phyloP scores from a whole-genome alignment of 345 rosid genomes.

The Rhodamnia rubescens region DNA sequence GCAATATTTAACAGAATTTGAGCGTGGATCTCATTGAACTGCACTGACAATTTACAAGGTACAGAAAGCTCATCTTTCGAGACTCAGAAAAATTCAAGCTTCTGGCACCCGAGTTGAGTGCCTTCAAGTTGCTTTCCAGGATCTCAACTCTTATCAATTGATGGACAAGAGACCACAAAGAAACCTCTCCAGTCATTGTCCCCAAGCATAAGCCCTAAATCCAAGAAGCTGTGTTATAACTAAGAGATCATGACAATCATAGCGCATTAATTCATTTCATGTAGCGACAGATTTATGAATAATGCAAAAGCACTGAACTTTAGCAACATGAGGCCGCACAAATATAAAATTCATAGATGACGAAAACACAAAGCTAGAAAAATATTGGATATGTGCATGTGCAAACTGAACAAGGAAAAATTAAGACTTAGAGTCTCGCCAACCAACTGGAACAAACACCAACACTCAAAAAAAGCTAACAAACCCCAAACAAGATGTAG shows the following conservation, averaged over 20 bases:
- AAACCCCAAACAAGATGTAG: background rate
- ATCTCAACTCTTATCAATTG: background rate
- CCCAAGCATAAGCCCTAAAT: conserved; percentile 51
- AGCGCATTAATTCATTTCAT: background rate
- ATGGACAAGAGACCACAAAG: background rate
- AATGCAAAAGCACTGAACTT: background rate
- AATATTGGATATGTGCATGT: background rate
- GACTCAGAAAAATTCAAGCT: background rate
- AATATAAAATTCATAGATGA: background rate
- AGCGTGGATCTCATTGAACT: background rate
- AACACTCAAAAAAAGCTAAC: background rate
- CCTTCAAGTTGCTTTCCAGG: background rate
- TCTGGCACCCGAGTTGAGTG: background rate
- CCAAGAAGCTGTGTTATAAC: background rate
- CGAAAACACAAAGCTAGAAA: background rate
- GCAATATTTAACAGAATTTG: too few species aligned
- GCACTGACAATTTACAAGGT: background rate
- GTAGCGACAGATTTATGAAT: background rate
- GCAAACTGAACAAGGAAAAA: background rate
- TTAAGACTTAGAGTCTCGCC: background rate
- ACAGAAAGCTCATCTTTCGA: background rate
- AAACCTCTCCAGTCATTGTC: conserved; percentile 21
- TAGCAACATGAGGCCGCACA: background rate
- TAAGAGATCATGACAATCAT: background rate
- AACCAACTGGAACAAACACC: background rate